Percentiles rank a stretch among this genome's conserved stretches.
phyloP scores from a whole-genome alignment of 352 stramenopile genomes.

The Phytopythium cucurbitacearum region DNA sequence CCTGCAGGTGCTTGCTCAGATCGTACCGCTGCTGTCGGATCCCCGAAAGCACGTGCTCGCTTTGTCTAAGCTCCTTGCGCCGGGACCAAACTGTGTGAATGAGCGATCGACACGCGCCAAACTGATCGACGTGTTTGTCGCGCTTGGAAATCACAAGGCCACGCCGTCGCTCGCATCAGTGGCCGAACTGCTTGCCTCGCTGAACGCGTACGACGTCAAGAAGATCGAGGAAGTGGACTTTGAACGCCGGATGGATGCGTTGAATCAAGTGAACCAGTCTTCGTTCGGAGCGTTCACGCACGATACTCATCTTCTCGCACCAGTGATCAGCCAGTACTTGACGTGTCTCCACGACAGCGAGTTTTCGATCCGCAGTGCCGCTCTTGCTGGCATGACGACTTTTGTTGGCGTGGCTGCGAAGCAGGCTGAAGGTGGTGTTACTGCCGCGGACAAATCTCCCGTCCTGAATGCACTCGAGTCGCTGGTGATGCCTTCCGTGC shows the following conservation, averaged over 20 bases:
- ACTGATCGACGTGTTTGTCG: slow-evolving; percentile 67
- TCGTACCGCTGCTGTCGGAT: slow-evolving; percentile 72
- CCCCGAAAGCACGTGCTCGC: slow-evolving; percentile 72
- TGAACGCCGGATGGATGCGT: slow-evolving; percentile 67
- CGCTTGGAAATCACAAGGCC: slow-evolving; percentile 41
- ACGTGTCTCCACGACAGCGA: slow-evolving; percentile 82
- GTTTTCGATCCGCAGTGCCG: slow-evolving; percentile 78
- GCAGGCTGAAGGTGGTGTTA: slow-evolving; percentile 12
- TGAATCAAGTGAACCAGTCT: slow-evolving; percentile 62
- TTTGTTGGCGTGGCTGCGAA: slow-evolving; percentile 45
- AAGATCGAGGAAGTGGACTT: slow-evolving; percentile 84
- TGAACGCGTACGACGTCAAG: slow-evolving; percentile 80
- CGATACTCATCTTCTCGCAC: slow-evolving; percentile 69
- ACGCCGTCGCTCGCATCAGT: slow-evolving; percentile 34
- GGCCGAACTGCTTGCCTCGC: slow-evolving; percentile 34
- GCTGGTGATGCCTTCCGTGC: slow-evolving; percentile 86
- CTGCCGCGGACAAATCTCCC: slow-evolving; percentile 26
- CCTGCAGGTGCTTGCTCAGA: slow-evolving; percentile 59
- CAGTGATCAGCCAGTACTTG: slow-evolving; percentile 71
- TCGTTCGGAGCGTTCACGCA: slow-evolving; percentile 57
- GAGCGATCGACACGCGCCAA: slow-evolving; percentile 55
- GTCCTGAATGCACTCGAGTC: slow-evolving; percentile 81
- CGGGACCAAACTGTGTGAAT: slow-evolving; percentile 66
- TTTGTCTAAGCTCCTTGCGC: slow-evolving; percentile 72
- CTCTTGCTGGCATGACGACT: slow-evolving; percentile 50